Evolutionary conservation across 805 yeast species (phyloP).

Genomic region (Millerago galiae): DNA sequence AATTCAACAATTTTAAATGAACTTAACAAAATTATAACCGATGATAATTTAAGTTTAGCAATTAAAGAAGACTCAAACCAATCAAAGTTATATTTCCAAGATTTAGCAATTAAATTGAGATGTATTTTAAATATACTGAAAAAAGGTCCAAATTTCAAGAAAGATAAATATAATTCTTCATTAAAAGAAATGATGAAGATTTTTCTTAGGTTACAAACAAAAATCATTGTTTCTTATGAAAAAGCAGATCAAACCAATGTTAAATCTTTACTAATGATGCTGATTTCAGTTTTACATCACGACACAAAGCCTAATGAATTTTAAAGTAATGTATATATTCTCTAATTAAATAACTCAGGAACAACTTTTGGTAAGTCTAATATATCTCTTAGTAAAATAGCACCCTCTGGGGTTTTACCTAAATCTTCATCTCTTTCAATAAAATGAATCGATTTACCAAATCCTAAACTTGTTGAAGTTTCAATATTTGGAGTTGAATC

Average conservation of each 20-base stretch:
- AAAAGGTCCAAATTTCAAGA: background rate
- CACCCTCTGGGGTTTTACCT: conserved; percentile 35
- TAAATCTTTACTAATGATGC: conserved; percentile 7
- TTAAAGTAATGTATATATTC: background rate
- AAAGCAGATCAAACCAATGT: conserved; percentile 6
- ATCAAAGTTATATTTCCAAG: background rate
- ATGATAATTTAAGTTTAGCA: background rate
- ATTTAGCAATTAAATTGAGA: conserved; percentile 2
- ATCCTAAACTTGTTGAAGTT: conserved; percentile 67
- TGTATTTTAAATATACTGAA: background rate
- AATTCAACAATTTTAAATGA: background rate
- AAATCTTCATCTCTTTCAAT: conserved; percentile 61
- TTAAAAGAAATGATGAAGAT: background rate
- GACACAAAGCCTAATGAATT: background rate
- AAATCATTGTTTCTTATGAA: conserved; percentile 5
- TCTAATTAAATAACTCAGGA: conserved; percentile 18
- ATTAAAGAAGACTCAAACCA: background rate
- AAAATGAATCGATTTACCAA: conserved; percentile 65
- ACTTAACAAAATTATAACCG: background rate
- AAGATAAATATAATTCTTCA: background rate
- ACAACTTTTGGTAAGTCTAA: conserved; percentile 36
- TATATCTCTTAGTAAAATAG: conserved; percentile 50
- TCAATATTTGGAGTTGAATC: conserved; percentile 76
- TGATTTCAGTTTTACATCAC: background rate
- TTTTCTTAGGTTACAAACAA: conserved; percentile 3